Evolutionary conservation across 371 early-diverging fungal genomes (phyloP).

Genomic region (Umbelopsis sp.): DNA sequence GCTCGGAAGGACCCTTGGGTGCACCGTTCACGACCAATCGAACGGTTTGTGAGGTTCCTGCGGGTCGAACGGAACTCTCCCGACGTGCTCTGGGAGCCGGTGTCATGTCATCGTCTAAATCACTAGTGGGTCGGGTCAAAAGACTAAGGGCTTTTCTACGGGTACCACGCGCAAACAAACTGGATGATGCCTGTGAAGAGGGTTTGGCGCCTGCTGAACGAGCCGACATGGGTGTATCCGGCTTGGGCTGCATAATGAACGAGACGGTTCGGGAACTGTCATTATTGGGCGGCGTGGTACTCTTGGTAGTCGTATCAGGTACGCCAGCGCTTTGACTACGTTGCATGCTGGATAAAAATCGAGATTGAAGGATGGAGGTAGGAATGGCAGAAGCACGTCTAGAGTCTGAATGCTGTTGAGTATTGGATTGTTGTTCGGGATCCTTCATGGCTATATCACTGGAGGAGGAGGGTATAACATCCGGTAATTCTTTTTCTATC

Average conservation of each 20-base stretch:
- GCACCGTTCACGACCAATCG: conserved; percentile 22
- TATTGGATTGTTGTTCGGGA: not conserved
- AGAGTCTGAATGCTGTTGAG: not conserved
- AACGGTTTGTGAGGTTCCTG: not conserved
- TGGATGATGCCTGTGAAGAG: not conserved
- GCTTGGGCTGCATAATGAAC: not conserved
- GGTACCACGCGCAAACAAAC: conserved; percentile 15
- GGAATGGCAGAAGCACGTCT: not conserved
- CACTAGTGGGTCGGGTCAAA: conserved; percentile 4
- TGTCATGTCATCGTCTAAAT: not conserved
- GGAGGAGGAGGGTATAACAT: not conserved
- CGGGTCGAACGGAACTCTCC: conserved; percentile 22
- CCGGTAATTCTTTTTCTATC: not conserved
- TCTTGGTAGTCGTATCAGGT: not conserved
- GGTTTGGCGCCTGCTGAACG: not conserved
- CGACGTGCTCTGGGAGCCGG: conserved; percentile 19
- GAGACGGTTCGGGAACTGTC: conserved; percentile 19
- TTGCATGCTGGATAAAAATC: conserved; percentile 44
- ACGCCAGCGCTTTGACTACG: conserved; percentile 13
- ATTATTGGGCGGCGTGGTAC: not conserved
- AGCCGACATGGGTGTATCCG: not conserved
- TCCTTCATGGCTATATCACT: not conserved
- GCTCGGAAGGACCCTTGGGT: conserved; percentile 20
- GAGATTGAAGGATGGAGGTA: conserved; percentile 45
- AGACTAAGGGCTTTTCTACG: conserved; percentile 27